These are phyloP conservation scores for Penicillium atrosanguineum DNA, from an alignment of 495 filamentous ascomycete genomes.

Conservation along the genomic window DNA sequence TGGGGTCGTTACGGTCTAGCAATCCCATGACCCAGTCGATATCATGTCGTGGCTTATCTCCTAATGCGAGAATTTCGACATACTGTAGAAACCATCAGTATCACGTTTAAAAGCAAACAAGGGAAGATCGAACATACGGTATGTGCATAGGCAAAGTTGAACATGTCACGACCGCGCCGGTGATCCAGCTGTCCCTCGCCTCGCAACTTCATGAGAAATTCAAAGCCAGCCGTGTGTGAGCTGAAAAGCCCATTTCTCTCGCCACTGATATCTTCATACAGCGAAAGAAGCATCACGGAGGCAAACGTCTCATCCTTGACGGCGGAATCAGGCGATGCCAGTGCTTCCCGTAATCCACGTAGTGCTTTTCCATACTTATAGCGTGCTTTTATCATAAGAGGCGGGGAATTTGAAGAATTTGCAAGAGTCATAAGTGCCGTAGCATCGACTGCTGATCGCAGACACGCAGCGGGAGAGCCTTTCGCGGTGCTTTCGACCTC, in stretches of 20 bases:
- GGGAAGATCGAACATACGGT: slow-evolving; percentile 25
- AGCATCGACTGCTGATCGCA: slow-evolving; percentile 41
- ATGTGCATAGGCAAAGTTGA: slow-evolving; percentile 43
- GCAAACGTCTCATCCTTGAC: slow-evolving; percentile 44
- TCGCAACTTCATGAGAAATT: slow-evolving; percentile 38
- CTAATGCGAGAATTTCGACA: slow-evolving; percentile 38
- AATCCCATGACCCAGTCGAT: slow-evolving; percentile 30
- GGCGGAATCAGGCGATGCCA: slow-evolving; percentile 30
- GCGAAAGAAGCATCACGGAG: slow-evolving; percentile 35
- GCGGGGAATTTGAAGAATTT: slow-evolving; percentile 28
- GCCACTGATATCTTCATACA: slow-evolving; percentile 43
- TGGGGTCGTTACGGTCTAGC: slow-evolving; percentile 31
- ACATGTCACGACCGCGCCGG: slow-evolving; percentile 38
- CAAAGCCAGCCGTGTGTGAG: slow-evolving; percentile 44
- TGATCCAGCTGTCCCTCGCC: slow-evolving; percentile 32
- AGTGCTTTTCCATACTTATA: slow-evolving; percentile 37
- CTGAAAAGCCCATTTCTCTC: slow-evolving; percentile 40
- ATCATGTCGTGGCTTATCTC: slow-evolving; percentile 34
- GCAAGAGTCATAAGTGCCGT: slow-evolving; percentile 38
- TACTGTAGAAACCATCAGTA: slow-evolving; percentile 25
- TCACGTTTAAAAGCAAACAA: neutral
- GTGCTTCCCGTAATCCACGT: slow-evolving; percentile 27
- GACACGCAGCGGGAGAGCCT: slow-evolving; percentile 24
- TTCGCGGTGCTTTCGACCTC: slow-evolving; percentile 14
- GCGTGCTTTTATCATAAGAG: slow-evolving; percentile 32